phyloP scores from a whole-genome alignment of 2,329 filamentous ascomycete species.

The Alternaria arbusti region DNA sequence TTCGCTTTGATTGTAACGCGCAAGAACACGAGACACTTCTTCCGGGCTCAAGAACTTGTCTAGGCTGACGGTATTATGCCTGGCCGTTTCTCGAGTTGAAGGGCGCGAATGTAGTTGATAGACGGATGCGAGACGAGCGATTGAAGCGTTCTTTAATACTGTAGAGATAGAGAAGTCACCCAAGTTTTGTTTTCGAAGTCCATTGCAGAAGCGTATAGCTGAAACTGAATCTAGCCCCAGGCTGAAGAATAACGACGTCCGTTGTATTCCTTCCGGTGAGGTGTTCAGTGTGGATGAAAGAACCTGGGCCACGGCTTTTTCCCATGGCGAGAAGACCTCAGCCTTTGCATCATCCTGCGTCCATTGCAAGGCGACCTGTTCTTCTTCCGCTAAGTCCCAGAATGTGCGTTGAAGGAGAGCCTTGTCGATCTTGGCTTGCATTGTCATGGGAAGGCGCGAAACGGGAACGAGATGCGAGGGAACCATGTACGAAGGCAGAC shows the following conservation, averaged over 20 bases:
- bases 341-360: conserved; percentile 43
- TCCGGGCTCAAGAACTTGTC: conserved; percentile 19
- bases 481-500: conserved; percentile 78
- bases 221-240: conserved; percentile 84
- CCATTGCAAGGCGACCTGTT: conserved; percentile 52
- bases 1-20: conserved; percentile 15
- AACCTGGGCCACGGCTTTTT: conserved; percentile 62
- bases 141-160: conserved; percentile 71
- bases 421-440: conserved; percentile 77
- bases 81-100: neutral
- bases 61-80: neutral
- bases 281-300: conserved; percentile 61
- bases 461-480: conserved; percentile 77
- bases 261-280: conserved; percentile 57
- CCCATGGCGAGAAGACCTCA: conserved; percentile 60
- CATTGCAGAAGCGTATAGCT: conserved; percentile 72
- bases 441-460: conserved; percentile 70
- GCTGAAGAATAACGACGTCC: conserved; percentile 76
- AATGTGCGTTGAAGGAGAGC: conserved; percentile 59
- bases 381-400: conserved; percentile 51
- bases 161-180: conserved; percentile 68
- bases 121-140: conserved; percentile 63
- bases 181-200: conserved; percentile 57
- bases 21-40: conserved; percentile 22
- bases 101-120: neutral